phyloP scores from a whole-genome alignment of 2,329 filamentous ascomycete genomes.

The Verticillium isaacii region DNA sequence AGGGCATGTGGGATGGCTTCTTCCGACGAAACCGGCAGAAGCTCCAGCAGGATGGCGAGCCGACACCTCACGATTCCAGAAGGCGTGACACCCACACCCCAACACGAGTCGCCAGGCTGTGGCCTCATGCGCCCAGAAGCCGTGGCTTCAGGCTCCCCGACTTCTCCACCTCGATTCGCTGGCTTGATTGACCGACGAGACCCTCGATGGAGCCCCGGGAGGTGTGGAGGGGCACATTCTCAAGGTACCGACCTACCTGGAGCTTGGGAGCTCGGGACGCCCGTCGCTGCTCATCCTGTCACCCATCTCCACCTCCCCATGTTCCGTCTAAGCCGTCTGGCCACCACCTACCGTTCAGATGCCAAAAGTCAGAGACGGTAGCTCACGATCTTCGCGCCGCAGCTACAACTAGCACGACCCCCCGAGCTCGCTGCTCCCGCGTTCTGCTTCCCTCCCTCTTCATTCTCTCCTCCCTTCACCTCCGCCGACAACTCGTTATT shows the following conservation, averaged over 20 bases:
- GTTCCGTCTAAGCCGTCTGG: neutral
- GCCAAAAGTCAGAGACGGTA: neutral
- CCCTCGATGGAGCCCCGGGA: neutral
- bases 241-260: neutral
- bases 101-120: neutral
- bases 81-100: neutral
- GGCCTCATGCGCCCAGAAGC: neutral
- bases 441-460: neutral
- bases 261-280: conserved; percentile 1
- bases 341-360: neutral
- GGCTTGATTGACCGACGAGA: neutral
- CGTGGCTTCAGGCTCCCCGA: neutral
- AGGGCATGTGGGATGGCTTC: neutral
- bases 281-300: neutral
- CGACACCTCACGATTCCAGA: neutral
- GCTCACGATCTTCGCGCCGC: neutral
- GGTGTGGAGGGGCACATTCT: neutral
- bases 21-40: neutral
- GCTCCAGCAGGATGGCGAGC: neutral
- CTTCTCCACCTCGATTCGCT: neutral
- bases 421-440: neutral
- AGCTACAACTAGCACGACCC: neutral
- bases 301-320: neutral
- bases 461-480: neutral
- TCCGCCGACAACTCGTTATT: neutral